Percentiles rank a stretch among this genome's conserved stretches.
Evolutionary conservation across 495 filamentous ascomycete species (phyloP).

Genomic region (Bryoglossum gracile): DNA sequence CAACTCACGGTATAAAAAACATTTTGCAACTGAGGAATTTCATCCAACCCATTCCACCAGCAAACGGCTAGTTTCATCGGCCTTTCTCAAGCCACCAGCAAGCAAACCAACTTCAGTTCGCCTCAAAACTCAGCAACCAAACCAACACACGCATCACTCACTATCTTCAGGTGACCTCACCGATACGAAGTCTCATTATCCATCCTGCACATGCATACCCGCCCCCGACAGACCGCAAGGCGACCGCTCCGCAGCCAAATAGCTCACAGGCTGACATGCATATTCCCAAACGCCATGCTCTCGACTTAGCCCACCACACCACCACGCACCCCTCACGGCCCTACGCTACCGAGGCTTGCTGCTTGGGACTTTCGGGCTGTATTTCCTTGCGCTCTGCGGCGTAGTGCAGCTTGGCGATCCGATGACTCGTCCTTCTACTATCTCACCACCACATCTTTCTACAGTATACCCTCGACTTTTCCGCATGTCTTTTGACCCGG

Average conservation of each 20-base stretch:
- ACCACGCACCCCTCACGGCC: neutral
- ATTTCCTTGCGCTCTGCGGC: neutral
- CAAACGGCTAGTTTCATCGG: neutral
- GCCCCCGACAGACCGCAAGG: neutral
- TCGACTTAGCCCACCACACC: neutral
- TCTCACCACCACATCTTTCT: no score
- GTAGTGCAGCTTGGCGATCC: neutral
- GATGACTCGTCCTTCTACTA: no score
- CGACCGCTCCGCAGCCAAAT: neutral
- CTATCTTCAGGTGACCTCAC: neutral
- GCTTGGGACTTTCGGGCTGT: neutral
- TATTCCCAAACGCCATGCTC: constrained; percentile 9
- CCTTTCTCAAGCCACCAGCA: neutral
- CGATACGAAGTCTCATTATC: neutral
- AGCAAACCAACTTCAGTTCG: neutral
- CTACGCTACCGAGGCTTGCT: neutral
- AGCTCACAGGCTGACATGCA: constrained; percentile 7
- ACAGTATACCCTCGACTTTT: no score
- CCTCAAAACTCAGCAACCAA: neutral
- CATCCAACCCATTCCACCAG: neutral
- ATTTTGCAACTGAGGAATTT: constrained; percentile 10
- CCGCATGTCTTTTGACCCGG: no score
- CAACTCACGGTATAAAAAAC: constrained; percentile 6
- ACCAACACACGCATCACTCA: neutral
- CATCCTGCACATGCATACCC: neutral